Base-by-base conservation (phyloP, 495 filamentous ascomycete genomes). In the Neurospora pannonica region DNA sequence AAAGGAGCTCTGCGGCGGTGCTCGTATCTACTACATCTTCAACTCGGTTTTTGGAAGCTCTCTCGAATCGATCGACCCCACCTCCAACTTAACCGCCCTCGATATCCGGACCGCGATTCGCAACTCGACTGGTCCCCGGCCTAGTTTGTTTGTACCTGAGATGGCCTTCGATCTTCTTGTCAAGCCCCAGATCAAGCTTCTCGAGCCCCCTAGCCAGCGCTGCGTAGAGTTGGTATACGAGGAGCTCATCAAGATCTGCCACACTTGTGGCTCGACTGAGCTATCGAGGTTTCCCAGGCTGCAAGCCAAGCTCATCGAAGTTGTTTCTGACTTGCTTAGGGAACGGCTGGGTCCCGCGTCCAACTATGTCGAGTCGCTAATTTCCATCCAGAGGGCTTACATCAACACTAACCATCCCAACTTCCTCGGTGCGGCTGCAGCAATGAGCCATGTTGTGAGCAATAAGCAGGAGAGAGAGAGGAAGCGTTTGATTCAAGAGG, bases 321-420 rank as follows among this genome's bases (percentile, higher is more conserved):
- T 98, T 9, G 96, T 99, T 2, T 98, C 95, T 9, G 96, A 99
- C 80, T 90, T 99, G 62, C 89, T 99, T 69, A 90, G 96, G 70
- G 96, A 99, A 82, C 89, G 94, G 54, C 84, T 98, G 37, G 95
- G 97, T 1, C 96, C 96, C 19, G 90, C 92, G 71, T 95, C 95
- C 7, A 85, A 79, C 36, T 99, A 99, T 78, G 96, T 99, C 6
- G 96, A 97, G 79, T 97, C 94, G 31, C 87, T 99, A 46, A 99
- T 98, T 54, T 91, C 95, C 13, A 99, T 99, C 39, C 96, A 99
- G 83, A 88, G 96, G 74, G 96, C 96, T 19, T 99, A 99, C 81
- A 98, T 99, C 82, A 99, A 99, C 83, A 99, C 96, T 48, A 99
- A 99, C 80, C 96, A 99, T 77, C 96, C 96, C 39, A 99, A 99